phyloP scores from a whole-genome alignment of 148 eudicot species.

The Nepenthes gracilis region DNA sequence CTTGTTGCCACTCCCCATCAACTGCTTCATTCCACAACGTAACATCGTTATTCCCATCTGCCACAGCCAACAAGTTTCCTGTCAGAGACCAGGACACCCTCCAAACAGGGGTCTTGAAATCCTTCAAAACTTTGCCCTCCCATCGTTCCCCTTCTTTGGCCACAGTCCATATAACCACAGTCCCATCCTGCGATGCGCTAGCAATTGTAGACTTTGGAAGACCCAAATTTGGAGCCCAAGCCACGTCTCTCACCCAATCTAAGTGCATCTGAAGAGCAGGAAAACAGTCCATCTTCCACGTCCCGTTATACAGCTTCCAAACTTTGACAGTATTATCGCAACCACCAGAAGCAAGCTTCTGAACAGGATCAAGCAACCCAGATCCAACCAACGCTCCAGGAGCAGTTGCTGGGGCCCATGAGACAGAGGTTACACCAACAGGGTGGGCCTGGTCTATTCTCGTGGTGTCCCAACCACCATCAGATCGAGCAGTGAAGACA shows the following conservation, averaged over 20 bases:
- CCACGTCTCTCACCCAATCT: slow-evolving; percentile 87
- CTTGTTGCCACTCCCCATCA: slow-evolving; percentile 87
- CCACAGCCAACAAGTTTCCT: slow-evolving; percentile 88
- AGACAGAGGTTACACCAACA: slow-evolving; percentile 85
- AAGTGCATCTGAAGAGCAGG: slow-evolving; percentile 80
- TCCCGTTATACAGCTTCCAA: slow-evolving; percentile 67
- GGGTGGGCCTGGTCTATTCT: slow-evolving; percentile 89
- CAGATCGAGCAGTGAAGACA: slow-evolving; percentile 54
- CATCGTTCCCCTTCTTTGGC: slow-evolving; percentile 82
- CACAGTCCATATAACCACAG: slow-evolving; percentile 78
- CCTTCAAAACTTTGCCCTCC: slow-evolving; percentile 80
- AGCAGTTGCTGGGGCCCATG: slow-evolving; percentile 85
- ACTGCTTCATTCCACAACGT: slow-evolving; percentile 90
- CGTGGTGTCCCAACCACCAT: slow-evolving; percentile 81
- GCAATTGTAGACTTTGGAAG: slow-evolving; percentile 89
- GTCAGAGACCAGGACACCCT: slow-evolving; percentile 93
- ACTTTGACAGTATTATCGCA: slow-evolving; percentile 80
- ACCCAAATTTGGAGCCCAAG: slow-evolving; percentile 96
- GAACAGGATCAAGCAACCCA: slow-evolving; percentile 53
- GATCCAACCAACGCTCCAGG: slow-evolving; percentile 77
- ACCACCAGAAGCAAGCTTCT: slow-evolving; percentile 83
- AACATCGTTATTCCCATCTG: slow-evolving; percentile 73
- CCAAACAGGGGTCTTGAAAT: slow-evolving; percentile 84
- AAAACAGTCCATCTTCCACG: slow-evolving; percentile 86
- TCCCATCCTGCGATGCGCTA: slow-evolving; percentile 88